Conservation (phyloP, 768 basidiomycete genomes). For the Phylloporus rhodoxanthus region DNA sequence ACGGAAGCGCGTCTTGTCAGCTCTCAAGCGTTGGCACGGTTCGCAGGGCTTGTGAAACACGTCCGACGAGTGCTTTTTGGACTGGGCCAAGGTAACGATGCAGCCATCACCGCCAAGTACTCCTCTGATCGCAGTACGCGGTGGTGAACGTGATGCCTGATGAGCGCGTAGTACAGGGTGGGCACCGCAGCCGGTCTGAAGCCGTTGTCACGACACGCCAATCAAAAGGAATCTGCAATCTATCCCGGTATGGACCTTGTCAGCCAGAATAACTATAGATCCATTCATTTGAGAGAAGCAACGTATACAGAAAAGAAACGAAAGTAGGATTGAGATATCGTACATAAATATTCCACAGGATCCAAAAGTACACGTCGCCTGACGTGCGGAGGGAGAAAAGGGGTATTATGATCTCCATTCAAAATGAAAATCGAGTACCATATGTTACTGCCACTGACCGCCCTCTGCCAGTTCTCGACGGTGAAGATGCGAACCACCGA, state of each 20-base stretch:
- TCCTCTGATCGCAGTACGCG: no score
- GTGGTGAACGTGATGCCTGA: no score
- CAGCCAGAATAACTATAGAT: slow-evolving; percentile 1
- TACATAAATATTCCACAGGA: slow-evolving; percentile 29
- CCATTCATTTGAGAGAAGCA: slow-evolving; percentile 8
- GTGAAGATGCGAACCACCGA: slow-evolving; percentile 30
- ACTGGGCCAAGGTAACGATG: no score
- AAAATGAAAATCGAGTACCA: slow-evolving; percentile 7
- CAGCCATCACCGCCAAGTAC: no score
- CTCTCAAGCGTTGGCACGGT: no score
- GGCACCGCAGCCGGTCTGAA: no score
- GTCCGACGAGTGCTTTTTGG: no score
- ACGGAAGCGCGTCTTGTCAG: no score
- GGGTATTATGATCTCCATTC: slow-evolving; percentile 15
- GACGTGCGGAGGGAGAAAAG: neutral
- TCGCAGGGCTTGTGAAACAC: no score
- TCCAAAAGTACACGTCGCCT: slow-evolving; percentile 9
- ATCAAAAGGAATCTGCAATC: neutral
- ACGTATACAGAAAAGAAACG: slow-evolving; percentile 2
- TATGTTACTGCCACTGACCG: slow-evolving; percentile 25
- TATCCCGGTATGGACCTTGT: slow-evolving; percentile 18
- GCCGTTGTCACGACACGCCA: neutral
- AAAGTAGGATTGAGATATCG: slow-evolving; percentile 20
- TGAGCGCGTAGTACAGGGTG: no score
- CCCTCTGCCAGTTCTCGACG: slow-evolving; percentile 41